Evolutionary conservation across 2,329 filamentous ascomycete species (phyloP).

Genomic region (Lasiodiplodia sp.): DNA sequence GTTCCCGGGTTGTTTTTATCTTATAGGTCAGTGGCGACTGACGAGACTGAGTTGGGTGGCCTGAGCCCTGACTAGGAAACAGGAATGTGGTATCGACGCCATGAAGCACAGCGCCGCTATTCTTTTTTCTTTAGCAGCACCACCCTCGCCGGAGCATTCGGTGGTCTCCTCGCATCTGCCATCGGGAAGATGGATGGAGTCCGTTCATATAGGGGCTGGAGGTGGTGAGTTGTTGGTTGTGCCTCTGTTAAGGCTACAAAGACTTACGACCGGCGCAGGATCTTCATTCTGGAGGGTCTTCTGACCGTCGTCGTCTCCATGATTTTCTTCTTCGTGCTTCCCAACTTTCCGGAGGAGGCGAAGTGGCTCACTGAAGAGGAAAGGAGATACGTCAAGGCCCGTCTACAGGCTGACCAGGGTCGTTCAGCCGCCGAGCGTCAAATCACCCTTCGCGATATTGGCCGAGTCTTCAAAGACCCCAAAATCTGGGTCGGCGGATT

Average conservation of each 20-base stretch:
- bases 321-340: slow-evolving; percentile 56
- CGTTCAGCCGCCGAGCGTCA: slow-evolving; percentile 53
- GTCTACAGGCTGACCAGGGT: slow-evolving; percentile 57
- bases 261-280: slow-evolving; percentile 40
- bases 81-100: slow-evolving; percentile 76
- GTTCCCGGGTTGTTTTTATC: slow-evolving; percentile 68
- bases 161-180: slow-evolving; percentile 81
- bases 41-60: too few relatives aligned
- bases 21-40: slow-evolving; percentile 17
- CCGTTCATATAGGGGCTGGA: slow-evolving; percentile 74
- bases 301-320: slow-evolving; percentile 54
- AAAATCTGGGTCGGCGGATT: slow-evolving; percentile 58
- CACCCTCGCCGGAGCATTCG: slow-evolving; percentile 82
- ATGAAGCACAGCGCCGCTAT: slow-evolving; percentile 89
- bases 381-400: slow-evolving; percentile 53
- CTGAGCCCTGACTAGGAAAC: neutral
- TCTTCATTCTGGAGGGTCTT: slow-evolving; percentile 74
- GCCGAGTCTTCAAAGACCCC: slow-evolving; percentile 56
- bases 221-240: slow-evolving; percentile 58
- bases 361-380: slow-evolving; percentile 58
- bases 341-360: slow-evolving; percentile 58
- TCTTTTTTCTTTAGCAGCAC: slow-evolving; percentile 92
- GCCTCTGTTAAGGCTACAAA: neutral
- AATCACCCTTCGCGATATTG: slow-evolving; percentile 53
- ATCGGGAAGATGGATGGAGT: slow-evolving; percentile 87